These are phyloP conservation scores for Leersia perrieri DNA, from an alignment of 176 grass and related monocot genomes.

Conservation along the genomic window DNA sequence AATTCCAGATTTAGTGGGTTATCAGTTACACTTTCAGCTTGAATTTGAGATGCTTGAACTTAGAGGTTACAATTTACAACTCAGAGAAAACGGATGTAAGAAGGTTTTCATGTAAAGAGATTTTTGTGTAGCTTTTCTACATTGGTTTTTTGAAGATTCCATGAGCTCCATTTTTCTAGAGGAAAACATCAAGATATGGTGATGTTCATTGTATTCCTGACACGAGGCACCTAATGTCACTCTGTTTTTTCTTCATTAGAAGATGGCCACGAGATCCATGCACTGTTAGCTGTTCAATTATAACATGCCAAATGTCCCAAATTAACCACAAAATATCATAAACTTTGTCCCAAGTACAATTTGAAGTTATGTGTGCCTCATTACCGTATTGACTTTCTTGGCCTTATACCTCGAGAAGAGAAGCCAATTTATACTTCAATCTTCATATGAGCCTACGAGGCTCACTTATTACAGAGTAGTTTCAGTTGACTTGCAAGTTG, in stretches of 20 bases:
- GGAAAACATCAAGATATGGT: neutral
- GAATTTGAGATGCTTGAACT: too few species aligned
- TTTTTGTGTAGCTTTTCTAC: neutral
- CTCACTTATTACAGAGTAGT: neutral
- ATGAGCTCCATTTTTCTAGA: neutral
- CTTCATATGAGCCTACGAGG: neutral
- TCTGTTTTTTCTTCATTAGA: neutral
- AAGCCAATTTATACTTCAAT: too few species aligned
- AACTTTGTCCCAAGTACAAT: neutral
- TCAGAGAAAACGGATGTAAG: neutral
- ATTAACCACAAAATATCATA: neutral
- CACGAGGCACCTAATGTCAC: neutral
- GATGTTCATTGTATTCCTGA: neutral
- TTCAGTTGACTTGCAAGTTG: neutral
- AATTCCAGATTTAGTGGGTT: too few species aligned
- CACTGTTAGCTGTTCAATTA: neutral
- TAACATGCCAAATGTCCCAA: conserved; percentile 19
- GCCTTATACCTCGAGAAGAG: neutral
- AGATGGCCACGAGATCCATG: neutral
- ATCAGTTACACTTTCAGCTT: too few species aligned
- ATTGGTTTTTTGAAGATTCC: neutral
- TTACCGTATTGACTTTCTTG: neutral
- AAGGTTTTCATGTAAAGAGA: too few species aligned
- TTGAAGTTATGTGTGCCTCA: neutral
- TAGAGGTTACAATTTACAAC: too few species aligned